Evolutionary conservation across 1,139 yeast genomes (phyloP), one percentile per base, ranked within the genome.

Genomic region (Suhomyces atakaporum): DNA sequence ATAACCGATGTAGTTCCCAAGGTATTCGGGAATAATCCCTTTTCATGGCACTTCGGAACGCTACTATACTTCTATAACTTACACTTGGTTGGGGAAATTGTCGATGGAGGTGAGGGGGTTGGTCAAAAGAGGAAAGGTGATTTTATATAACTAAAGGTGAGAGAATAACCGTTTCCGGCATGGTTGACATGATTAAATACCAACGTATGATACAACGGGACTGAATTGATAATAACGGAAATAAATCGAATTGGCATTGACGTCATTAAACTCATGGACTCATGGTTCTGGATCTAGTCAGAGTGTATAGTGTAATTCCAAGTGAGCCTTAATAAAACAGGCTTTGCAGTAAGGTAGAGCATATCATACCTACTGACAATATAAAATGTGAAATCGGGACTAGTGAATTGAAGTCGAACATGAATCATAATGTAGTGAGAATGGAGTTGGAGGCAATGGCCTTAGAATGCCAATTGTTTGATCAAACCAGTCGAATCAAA

Each of bases 401-500:
- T 24, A 20, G 29, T 22, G 41, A 34, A 34, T 25, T 38, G 38
- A 38, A 33, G 35, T 31, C 38, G 29, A 33, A 30, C 41, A 31
- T 27, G 33, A 28, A 28, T 29, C 37, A 28, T 33, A 26, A 37
- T 24, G 36, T 33, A 35, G 35, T 38, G 14, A 33, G 21, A 15
- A 22, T n/a, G 24, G 6, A 22, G 24, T 7, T 7, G 24, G 24
- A n/a, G 11, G 12, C 15, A 15, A 16, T 18, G 31, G 31, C 27
- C 21, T 19, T 22, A 6, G n/a, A 28, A 31, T 30, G 38, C 41
- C 41, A 33, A 33, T 27, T 29, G 32, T 16, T 16, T 34, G 37
- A 38, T 38, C 41, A 38, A 38, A 25, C 41, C 41, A 38, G 41
- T 38, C 41, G 41, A 38, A 33, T 38, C 38, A 38, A 38, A 28